Percentiles rank a stretch among this genome's conserved stretches.
These are phyloP conservation scores for Phytopythium sindhum DNA, from an alignment of 352 stramenopile species.

Conservation along the genomic window DNA sequence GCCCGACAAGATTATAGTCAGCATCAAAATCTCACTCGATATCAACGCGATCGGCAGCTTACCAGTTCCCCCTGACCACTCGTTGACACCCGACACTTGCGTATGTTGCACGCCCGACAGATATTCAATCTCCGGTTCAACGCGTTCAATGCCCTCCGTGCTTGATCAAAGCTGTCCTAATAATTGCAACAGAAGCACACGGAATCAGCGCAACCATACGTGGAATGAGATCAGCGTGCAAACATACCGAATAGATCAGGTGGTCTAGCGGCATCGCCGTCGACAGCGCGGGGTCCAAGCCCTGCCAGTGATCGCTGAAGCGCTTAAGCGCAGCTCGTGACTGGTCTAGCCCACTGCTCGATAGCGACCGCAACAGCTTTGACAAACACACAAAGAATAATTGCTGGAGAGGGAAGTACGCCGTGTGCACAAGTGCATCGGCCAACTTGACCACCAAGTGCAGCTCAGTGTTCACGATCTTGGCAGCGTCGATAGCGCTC, in stretches of 20 bases:
- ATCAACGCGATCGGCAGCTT: neutral
- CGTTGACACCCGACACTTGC: slow-evolving; percentile 30
- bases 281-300: slow-evolving; percentile 27
- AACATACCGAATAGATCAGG: slow-evolving; percentile 38
- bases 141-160: slow-evolving; percentile 22
- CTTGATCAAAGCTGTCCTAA: slow-evolving; percentile 14
- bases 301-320: slow-evolving; percentile 14
- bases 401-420: slow-evolving; percentile 66
- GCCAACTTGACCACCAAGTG: slow-evolving; percentile 32
- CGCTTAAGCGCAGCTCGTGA: neutral
- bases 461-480: slow-evolving; percentile 24
- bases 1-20: neutral
- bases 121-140: slow-evolving; percentile 20
- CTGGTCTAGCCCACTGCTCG: slow-evolving; percentile 4
- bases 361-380: slow-evolving; percentile 35
- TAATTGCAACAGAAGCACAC: neutral
- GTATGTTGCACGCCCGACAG: slow-evolving; percentile 22
- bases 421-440: slow-evolving; percentile 39
- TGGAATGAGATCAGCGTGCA: neutral
- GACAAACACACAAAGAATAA: slow-evolving; percentile 52
- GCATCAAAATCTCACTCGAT: neutral
- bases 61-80: slow-evolving; percentile 19
- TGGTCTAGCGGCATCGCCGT: slow-evolving; percentile 30
- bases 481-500: slow-evolving; percentile 15
- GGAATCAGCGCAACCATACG: neutral